Conservation (phyloP, 1,139 yeast species). For the Nematodospora anomalae region DNA sequence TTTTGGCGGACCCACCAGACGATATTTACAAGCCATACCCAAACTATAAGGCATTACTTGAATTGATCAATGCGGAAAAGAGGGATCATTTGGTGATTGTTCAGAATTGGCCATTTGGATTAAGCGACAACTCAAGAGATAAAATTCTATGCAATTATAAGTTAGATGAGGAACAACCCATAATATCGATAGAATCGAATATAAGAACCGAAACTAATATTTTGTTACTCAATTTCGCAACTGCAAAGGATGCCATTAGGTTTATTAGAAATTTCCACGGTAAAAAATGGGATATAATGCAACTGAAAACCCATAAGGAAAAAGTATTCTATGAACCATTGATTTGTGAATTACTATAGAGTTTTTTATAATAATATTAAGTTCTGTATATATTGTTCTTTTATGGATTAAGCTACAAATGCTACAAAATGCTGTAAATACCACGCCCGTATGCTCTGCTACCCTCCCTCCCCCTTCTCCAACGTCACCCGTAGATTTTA, state of each 20-base stretch:
- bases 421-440: too few species aligned
- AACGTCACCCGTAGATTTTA: too few species aligned
- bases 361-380: too few species aligned
- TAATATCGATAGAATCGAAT: constrained; percentile 27
- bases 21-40: background rate
- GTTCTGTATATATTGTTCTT: too few species aligned
- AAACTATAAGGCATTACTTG: constrained; percentile 11
- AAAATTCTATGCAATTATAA: constrained; percentile 44
- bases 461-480: too few species aligned
- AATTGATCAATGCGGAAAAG: constrained; percentile 11
- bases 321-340: constrained; percentile 39
- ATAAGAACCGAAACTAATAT: constrained; percentile 28
- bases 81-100: constrained; percentile 30
- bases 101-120: constrained; percentile 42
- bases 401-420: too few species aligned
- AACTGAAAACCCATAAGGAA: constrained; percentile 16
- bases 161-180: constrained; percentile 18
- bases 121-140: constrained; percentile 31
- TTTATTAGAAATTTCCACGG: constrained; percentile 60
- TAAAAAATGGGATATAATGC: constrained; percentile 37
- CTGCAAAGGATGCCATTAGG: constrained; percentile 48
- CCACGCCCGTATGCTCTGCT: too few species aligned
- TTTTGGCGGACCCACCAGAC: background rate
- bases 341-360: constrained; percentile 39
- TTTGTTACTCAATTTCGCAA: constrained; percentile 48